Evolutionary conservation across 2,329 filamentous ascomycete genomes (phyloP).

Genomic region (Plectosphaerella cucumerina): DNA sequence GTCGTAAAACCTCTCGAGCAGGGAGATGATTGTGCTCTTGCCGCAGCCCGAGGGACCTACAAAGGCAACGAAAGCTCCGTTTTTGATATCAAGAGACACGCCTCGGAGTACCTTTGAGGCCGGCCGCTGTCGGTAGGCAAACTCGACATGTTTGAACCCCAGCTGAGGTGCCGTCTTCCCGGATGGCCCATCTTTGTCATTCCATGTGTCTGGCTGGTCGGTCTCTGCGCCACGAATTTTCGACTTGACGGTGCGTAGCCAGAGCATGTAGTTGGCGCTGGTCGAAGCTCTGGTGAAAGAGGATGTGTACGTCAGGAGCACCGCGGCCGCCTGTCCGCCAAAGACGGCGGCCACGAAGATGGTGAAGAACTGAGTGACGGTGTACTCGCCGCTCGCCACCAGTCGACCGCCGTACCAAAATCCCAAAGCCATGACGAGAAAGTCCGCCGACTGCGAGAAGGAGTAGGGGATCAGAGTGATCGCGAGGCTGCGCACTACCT

Average conservation of each 20-base stretch:
- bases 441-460: constrained; percentile 22
- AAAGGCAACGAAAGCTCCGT: constrained; percentile 45
- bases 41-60: constrained; percentile 54
- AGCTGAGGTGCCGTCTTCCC: not conserved
- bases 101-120: not conserved
- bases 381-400: constrained; percentile 41
- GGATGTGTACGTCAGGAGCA: constrained; percentile 4
- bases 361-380: constrained; percentile 41
- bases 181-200: too few relatives aligned
- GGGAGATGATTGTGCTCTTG: constrained; percentile 56
- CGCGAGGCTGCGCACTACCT: constrained; percentile 7
- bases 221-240: not conserved
- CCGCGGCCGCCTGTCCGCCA: constrained; percentile 33
- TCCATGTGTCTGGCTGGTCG: not conserved
- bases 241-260: constrained; percentile 20
- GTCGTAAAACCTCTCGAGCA: constrained; percentile 39
- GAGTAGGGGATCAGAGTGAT: constrained; percentile 19
- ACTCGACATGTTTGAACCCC: not conserved
- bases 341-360: constrained; percentile 47
- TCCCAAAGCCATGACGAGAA: constrained; percentile 32
- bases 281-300: constrained; percentile 29
- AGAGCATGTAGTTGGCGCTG: constrained; percentile 32
- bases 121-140: not conserved
- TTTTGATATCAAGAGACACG: constrained; percentile 25
- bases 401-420: constrained; percentile 37